phyloP scores from a whole-genome alignment of 352 stramenopile genomes.

The Saprolegnia parasitica region DNA sequence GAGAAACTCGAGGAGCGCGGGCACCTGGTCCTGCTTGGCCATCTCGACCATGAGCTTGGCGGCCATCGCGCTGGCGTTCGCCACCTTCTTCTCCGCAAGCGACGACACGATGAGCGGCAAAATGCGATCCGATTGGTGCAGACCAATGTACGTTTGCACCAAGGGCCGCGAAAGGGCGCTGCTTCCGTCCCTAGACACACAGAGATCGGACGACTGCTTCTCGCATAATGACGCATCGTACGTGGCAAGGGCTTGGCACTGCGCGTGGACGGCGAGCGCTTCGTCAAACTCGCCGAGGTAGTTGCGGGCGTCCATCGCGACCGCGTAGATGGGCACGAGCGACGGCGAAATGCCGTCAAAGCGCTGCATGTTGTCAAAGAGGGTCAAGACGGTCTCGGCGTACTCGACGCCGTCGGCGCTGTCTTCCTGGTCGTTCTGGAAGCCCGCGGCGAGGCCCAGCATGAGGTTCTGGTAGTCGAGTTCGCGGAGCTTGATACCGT shows the following conservation, averaged over 20 bases:
- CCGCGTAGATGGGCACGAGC: neutral
- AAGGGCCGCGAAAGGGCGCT: neutral
- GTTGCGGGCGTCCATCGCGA: constrained; percentile 2
- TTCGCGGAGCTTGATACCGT: constrained; percentile 23
- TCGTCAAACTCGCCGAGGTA: constrained; percentile 19
- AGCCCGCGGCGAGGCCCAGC: neutral
- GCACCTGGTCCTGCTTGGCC: neutral
- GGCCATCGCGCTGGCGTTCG: neutral
- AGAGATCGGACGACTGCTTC: neutral
- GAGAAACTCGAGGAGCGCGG: neutral
- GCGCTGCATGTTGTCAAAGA: constrained; percentile 26
- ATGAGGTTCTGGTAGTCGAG: constrained; percentile 17
- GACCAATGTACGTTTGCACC: neutral
- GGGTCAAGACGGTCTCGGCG: constrained; percentile 10
- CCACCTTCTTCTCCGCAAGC: constrained; percentile 3
- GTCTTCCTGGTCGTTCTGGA: constrained; percentile 2
- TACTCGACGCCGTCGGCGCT: neutral
- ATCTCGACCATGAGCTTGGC: constrained; percentile 2
- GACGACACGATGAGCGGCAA: neutral
- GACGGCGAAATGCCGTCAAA: constrained; percentile 13
- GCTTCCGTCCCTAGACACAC: neutral
- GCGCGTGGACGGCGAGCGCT: constrained; percentile 3
- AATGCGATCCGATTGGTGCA: neutral
- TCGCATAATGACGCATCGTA: neutral
- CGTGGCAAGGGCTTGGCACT: neutral